These are phyloP conservation scores for Gentiana straminea DNA, from an alignment of 257 asterid genomes.

Conservation along the genomic window DNA sequence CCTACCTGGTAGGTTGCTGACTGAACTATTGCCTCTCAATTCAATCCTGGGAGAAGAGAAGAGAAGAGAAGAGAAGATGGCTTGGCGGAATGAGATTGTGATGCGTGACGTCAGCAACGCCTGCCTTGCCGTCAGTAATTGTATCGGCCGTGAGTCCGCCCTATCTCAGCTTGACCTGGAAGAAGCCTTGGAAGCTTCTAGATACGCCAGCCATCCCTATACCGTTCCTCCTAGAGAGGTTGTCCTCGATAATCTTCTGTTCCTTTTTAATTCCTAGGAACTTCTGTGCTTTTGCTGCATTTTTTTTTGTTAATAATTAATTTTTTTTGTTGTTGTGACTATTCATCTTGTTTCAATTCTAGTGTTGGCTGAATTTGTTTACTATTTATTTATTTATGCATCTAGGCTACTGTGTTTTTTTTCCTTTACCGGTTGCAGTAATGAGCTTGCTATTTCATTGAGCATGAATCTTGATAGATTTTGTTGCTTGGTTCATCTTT, in stretches of 20 bases:
- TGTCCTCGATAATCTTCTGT: neutral
- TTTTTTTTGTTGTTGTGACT: neutral
- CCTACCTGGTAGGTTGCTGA: too few relatives aligned
- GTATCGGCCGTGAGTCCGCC: slow-evolving; percentile 61
- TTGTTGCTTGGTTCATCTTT: neutral
- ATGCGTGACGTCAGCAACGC: slow-evolving; percentile 90
- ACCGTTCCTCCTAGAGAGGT: slow-evolving; percentile 96
- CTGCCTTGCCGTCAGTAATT: slow-evolving; percentile 70
- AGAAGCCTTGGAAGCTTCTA: slow-evolving; percentile 85
- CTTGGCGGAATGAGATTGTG: slow-evolving; percentile 63
- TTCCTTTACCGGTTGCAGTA: too few relatives aligned
- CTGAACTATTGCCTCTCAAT: too few relatives aligned
- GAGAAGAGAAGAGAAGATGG: slow-evolving; percentile 18
- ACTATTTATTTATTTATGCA: neutral
- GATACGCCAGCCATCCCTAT: slow-evolving; percentile 91
- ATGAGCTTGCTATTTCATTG: neutral
- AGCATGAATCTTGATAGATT: neutral
- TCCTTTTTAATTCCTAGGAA: neutral
- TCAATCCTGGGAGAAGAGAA: too few relatives aligned
- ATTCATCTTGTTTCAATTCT: neutral
- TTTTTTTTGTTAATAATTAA: neutral
- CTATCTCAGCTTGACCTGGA: slow-evolving; percentile 67
- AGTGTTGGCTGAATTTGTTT: too few relatives aligned
- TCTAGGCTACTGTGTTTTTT: neutral
- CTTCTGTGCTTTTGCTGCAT: neutral